Base-by-base conservation (phyloP, 176 grass and related monocot species). In the Oryza nivara region DNA sequence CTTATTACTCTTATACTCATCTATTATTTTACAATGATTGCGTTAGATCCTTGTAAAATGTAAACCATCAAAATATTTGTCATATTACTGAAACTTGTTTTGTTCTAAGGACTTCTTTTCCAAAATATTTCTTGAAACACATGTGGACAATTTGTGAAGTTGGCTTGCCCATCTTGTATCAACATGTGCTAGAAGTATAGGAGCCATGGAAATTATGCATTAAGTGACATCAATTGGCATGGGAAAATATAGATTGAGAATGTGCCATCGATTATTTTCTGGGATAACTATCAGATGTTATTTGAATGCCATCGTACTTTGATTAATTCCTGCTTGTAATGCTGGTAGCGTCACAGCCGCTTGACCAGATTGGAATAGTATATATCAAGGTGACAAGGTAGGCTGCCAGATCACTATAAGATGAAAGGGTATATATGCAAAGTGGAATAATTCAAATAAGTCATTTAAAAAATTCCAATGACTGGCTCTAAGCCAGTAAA, bases 61-160 rank as follows among this genome's bases (percentile, higher is more conserved):
- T 47, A 8, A 81, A 52, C 49, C 49, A 52, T 16, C 20, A 71
- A 72, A 65, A 8, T 67, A n/a, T 38, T 38, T 36, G 35, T 35
- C 70, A 80, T 60, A 20, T 73, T 47, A 17, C 16, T 61, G 14
- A 40, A 75, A 17, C 68, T 70, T 26, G 11, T 87, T 80, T 82
- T 66, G 47, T 2, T 82, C n/a, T 25, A 52, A 54, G 43, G 20
- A 25, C 40, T 65, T 60, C 30, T 89, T 74, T 34, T 52, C 15
- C 49, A 12, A 60, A 72, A 56, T 70, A 28, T 35, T 56, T 81
- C 48, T 70, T 54, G 1, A 25, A 70, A 17, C 47, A 52, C 13
- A 68, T 56, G 7, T 51, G n/a, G 41, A 36, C 15, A 17, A 47
- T 65, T 11, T 66, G 25, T 51, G 23, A 67, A 51, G 4, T 36